A percentile compares a stretch with the other conserved stretches of the same genome.
These are phyloP conservation scores for Talaromyces trachyspermus DNA, from an alignment of 495 filamentous ascomycete species.

Conservation along the genomic window DNA sequence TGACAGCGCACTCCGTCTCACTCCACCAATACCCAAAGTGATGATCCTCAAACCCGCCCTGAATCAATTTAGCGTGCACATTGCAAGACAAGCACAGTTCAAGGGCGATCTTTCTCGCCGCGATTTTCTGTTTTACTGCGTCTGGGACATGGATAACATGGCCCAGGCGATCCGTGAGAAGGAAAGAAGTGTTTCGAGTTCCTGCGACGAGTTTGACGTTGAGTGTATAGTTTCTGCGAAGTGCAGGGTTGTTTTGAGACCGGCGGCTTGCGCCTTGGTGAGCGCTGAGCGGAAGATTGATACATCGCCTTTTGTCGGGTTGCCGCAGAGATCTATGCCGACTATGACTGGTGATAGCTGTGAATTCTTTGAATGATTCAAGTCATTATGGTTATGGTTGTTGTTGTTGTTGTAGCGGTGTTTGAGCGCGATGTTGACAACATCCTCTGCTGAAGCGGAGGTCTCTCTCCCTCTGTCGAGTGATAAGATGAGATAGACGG, in stretches of 20 bases:
- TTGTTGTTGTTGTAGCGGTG: conserved; percentile 40
- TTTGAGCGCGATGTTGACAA: conserved; percentile 54
- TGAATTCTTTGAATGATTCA: no score
- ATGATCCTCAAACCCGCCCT: conserved; percentile 59
- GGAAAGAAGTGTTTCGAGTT: conserved; percentile 54
- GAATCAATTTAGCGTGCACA: conserved; percentile 66
- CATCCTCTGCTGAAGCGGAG: conserved; percentile 45
- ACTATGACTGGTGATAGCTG: conserved; percentile 65
- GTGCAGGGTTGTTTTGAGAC: conserved; percentile 63
- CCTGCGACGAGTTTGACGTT: conserved; percentile 32
- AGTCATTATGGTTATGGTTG: conserved; percentile 39
- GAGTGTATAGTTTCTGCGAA: conserved; percentile 62
- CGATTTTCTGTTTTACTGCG: conserved; percentile 47
- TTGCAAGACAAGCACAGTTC: conserved; percentile 80
- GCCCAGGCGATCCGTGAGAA: conserved; percentile 62
- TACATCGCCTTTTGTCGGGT: conserved; percentile 59
- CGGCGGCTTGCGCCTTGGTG: conserved; percentile 39
- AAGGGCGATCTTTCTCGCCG: conserved; percentile 46
- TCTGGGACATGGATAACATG: conserved; percentile 72
- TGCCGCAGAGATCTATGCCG: conserved; percentile 74
- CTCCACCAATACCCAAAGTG: conserved; percentile 64
- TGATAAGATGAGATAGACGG: conserved; percentile 62
- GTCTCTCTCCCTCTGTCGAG: conserved; percentile 60
- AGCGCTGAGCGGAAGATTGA: conserved; percentile 50
- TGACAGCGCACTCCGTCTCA: conserved; percentile 42